A percentile compares a stretch with the other conserved stretches of the same genome.
Evolutionary conservation across 257 asterid species (phyloP).

Genomic region (Solanum gracilifrons): DNA sequence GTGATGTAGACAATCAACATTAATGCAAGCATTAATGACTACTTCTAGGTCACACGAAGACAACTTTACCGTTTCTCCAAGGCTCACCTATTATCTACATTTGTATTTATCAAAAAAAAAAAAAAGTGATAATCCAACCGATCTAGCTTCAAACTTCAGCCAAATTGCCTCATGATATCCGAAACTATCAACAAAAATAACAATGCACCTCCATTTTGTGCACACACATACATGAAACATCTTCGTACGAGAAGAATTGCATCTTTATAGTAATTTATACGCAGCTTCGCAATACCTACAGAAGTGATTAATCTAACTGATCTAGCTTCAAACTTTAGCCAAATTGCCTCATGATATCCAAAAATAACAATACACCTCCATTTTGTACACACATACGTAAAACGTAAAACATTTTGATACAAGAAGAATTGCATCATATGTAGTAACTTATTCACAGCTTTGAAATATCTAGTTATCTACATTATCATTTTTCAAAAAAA

Average conservation of each 20-base stretch:
- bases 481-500: no score
- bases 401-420: neutral
- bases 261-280: neutral
- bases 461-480: no score
- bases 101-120: no score
- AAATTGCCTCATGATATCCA: neutral
- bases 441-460: neutral
- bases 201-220: neutral
- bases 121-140: neutral
- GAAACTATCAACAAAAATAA: neutral
- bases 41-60: neutral
- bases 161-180: neutral
- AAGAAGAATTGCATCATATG: neutral
- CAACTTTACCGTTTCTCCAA: neutral
- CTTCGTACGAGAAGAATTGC: neutral
- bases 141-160: neutral
- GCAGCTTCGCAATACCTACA: neutral
- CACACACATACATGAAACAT: neutral
- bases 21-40: neutral
- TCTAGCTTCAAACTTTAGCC: neutral
- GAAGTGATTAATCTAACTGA: neutral
- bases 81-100: neutral
- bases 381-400: neutral
- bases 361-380: neutral
- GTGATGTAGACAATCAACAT: neutral